These are phyloP conservation scores for Trametes coccinea DNA, from an alignment of 768 basidiomycete species.

Conservation along the genomic window DNA sequence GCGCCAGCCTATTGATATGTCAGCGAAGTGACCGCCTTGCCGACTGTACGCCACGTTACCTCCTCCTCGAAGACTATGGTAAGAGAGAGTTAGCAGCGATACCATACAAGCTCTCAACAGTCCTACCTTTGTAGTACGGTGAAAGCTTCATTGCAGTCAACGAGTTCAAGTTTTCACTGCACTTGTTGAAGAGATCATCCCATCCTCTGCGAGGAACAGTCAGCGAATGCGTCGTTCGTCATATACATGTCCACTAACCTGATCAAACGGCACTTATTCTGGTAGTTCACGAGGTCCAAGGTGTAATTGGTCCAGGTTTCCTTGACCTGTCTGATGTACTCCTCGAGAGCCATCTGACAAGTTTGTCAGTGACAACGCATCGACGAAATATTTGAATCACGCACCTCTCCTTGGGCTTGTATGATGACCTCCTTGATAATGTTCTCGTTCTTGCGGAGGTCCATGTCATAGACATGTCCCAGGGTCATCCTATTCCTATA, in stretches of 20 bases:
- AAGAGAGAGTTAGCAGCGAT: neutral
- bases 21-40: neutral
- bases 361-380: constrained; percentile 8
- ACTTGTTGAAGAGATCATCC: constrained; percentile 97
- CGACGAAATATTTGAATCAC: constrained; percentile 9
- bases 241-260: constrained; percentile 46
- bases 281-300: constrained; percentile 95
- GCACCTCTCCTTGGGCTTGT: constrained; percentile 95
- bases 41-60: constrained; percentile 1
- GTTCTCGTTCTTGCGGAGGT: constrained; percentile 89
- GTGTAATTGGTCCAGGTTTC: constrained; percentile 97
- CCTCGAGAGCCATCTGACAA: constrained; percentile 87
- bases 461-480: constrained; percentile 95
- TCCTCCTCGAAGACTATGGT: neutral
- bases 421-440: constrained; percentile 93
- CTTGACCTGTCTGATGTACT: constrained; percentile 94
- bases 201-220: constrained; percentile 62
- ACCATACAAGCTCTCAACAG: neutral
- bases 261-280: constrained; percentile 97
- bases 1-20: constrained; percentile 62
- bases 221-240: neutral
- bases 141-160: constrained; percentile 96
- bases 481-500: constrained; percentile 73
- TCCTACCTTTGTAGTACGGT: constrained; percentile 92
- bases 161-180: constrained; percentile 95